Percentiles rank a stretch among this genome's conserved stretches.
These are phyloP conservation scores for Metschnikowia hibisci DNA, from an alignment of 805 yeast genomes.

Conservation along the genomic window DNA sequence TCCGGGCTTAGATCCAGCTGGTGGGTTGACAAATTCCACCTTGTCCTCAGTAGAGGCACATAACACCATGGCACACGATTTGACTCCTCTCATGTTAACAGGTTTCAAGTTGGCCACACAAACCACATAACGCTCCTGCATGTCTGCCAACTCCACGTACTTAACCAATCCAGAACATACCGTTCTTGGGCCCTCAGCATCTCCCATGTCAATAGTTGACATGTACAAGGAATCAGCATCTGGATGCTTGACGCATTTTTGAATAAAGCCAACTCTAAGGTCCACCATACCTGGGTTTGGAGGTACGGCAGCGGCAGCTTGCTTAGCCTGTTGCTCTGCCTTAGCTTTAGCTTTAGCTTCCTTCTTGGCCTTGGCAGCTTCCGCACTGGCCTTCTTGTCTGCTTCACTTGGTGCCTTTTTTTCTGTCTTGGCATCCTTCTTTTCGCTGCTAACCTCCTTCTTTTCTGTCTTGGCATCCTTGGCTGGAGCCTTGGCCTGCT, in stretches of 20 bases:
- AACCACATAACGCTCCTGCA: conserved; percentile 91
- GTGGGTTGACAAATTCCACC: conserved; percentile 94
- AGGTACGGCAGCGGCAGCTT: conserved; percentile 53
- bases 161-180: conserved; percentile 96
- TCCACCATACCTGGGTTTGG: conserved; percentile 84
- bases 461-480: conserved; percentile 11
- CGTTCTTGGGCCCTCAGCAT: conserved; percentile 94
- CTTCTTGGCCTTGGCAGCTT: conserved; percentile 60
- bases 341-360: conserved; percentile 62
- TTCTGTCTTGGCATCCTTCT: conserved; percentile 10
- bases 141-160: conserved; percentile 81
- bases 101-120: conserved; percentile 96
- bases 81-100: conserved; percentile 95
- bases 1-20: conserved; percentile 89
- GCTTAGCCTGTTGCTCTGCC: conserved; percentile 46
- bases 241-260: conserved; percentile 95
- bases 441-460: not conserved
- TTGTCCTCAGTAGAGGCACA: conserved; percentile 74
- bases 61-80: conserved; percentile 93
- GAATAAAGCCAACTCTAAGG: conserved; percentile 92
- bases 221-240: conserved; percentile 96
- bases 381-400: conserved; percentile 44
- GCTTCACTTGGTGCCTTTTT: conserved; percentile 30
- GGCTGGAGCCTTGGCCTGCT: conserved; percentile 18
- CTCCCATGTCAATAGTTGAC: conserved; percentile 95